phyloP scores from a whole-genome alignment of 164 flowering plant species.

The Euptelea pleiosperma region DNA sequence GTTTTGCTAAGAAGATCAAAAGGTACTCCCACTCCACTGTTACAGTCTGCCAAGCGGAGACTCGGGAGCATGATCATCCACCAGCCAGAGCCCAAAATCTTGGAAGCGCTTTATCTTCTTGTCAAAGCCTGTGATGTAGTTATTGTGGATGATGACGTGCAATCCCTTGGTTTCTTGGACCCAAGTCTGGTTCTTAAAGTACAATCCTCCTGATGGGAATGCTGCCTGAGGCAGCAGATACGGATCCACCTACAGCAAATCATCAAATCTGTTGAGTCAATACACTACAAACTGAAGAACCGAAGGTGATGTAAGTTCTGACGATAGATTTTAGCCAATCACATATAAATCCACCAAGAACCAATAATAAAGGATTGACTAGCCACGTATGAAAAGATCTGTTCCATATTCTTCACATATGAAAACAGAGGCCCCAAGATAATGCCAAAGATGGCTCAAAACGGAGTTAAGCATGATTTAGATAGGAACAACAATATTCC shows the following conservation, averaged over 20 bases:
- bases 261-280: neutral
- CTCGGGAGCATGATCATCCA: slow-evolving; percentile 70
- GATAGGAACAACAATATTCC: too few relatives aligned
- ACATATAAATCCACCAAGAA: too few relatives aligned
- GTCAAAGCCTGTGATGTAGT: slow-evolving; percentile 83
- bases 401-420: too few relatives aligned
- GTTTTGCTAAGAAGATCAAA: neutral
- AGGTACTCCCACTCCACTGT: neutral
- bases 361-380: too few relatives aligned
- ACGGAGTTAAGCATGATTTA: too few relatives aligned
- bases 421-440: too few relatives aligned
- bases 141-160: slow-evolving; percentile 87
- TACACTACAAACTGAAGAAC: neutral
- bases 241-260: slow-evolving; percentile 64
- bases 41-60: slow-evolving; percentile 78
- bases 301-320: neutral
- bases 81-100: slow-evolving; percentile 84
- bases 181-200: slow-evolving; percentile 96
- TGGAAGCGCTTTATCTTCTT: slow-evolving; percentile 88
- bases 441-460: too few relatives aligned
- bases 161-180: slow-evolving; percentile 77
- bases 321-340: neutral
- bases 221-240: slow-evolving; percentile 87
- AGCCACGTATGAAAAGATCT: too few relatives aligned
- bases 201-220: slow-evolving; percentile 91